Evolutionary conservation across 164 flowering plant species (phyloP), one percentile per base, ranked within the genome.

Genomic region (Brasenia schreberi): DNA sequence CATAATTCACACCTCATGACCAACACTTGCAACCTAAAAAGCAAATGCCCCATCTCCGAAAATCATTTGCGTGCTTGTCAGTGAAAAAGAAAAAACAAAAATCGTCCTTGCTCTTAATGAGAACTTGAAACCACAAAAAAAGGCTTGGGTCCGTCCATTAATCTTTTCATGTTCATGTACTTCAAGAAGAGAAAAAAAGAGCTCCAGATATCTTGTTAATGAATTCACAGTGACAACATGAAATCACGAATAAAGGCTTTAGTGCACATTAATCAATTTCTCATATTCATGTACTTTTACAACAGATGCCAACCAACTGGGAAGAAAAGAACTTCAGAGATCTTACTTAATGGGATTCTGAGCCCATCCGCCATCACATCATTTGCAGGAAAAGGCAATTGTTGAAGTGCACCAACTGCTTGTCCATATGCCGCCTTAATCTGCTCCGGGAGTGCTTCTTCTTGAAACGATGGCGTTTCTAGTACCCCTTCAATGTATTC

Each of bases 401-500:
- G 97, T 75, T 85, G 91, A 68, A 86, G 27, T 4, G 90, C 77
- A 66, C 64, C 77, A 77, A 70, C 75, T 64, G 90, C 97, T 74
- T 90, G 97, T 71, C 76, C 83, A 70, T 83, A 74, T 74, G 81
- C 81, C 67, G 87, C 82, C 80, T 77, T 86, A 59, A 94, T 79
- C 74, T 91, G 96, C 60, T 83, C 83, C 27, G 98, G 97, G 49
- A 94, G 49, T 19, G 84, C 74, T 61, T 80, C 95, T 73, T 89
- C 90, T 72, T 78, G 71, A 64, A 91, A 69, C 7, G 71, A 79
- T 44, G 95, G 98, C 65, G 87, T 69, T 65, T 86, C 97, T 43
- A 90, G 59, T 59, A 77, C 19, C 27, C 85, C 91, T 75, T 94
- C 92, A 68, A 79, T 79, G 75, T 91, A 94, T 69, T 89, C 98